Conservation (phyloP, 176 grass and related monocot species). For the Cenchrus americanus region DNA sequence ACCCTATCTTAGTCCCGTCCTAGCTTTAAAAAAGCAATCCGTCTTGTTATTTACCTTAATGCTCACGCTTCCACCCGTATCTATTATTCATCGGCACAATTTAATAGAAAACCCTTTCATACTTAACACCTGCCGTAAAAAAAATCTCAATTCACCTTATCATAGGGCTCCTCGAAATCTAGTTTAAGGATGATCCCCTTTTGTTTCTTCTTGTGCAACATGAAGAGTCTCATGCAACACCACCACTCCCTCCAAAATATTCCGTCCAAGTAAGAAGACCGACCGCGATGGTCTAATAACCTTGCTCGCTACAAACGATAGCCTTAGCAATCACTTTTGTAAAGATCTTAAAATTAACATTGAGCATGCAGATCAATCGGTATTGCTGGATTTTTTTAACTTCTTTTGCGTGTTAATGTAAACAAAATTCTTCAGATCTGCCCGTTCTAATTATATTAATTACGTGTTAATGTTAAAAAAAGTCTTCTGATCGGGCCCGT, state of each 20-base stretch:
- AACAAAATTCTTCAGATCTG: too few relatives aligned
- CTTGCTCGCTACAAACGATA: accelerated
- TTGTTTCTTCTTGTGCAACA: not conserved
- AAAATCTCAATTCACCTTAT: not conserved
- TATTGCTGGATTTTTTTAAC: not conserved
- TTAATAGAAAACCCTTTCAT: too few relatives aligned
- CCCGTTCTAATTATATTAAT: too few relatives aligned
- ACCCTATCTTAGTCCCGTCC: too few relatives aligned
- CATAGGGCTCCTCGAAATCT: not conserved
- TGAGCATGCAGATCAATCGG: not conserved
- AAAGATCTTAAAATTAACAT: not conserved
- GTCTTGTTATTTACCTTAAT: too few relatives aligned
- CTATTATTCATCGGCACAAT: too few relatives aligned
- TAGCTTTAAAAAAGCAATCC: too few relatives aligned
- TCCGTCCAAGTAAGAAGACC: not conserved
- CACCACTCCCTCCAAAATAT: not conserved
- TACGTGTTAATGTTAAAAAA: too few relatives aligned
- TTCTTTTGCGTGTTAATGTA: too few relatives aligned
- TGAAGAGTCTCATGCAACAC: not conserved
- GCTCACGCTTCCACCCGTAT: too few relatives aligned
- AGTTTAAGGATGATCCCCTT: not conserved
- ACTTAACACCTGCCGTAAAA: too few relatives aligned
- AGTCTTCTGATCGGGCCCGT: too few relatives aligned
- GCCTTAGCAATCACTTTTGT: not conserved
- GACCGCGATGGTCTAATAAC: not conserved